Percentiles rank a stretch among this genome's conserved stretches.
phyloP scores from a whole-genome alignment of 2,329 filamentous ascomycete genomes.

The Phialemoniopsis sp. region DNA sequence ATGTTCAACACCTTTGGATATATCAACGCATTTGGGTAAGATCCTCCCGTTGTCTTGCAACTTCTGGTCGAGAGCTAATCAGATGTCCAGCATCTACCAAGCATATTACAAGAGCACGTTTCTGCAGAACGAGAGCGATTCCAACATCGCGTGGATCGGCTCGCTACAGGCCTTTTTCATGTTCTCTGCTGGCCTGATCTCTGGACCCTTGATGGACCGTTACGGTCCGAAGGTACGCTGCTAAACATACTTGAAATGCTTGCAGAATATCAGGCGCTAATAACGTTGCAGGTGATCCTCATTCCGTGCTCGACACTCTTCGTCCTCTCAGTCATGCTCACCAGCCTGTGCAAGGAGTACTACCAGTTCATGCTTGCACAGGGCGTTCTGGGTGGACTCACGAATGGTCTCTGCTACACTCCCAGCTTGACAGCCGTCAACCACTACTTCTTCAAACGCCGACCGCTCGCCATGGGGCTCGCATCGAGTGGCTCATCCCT shows the following conservation, averaged over 20 bases:
- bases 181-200: conserved; percentile 18
- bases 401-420: conserved; percentile 25
- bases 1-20: not conserved
- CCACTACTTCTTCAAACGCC: conserved; percentile 32
- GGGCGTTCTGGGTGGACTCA: conserved; percentile 27
- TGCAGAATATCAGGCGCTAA: too few species aligned
- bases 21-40: too few species aligned
- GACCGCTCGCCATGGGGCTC: conserved; percentile 30
- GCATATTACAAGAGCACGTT: conserved; percentile 23
- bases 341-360: conserved; percentile 28
- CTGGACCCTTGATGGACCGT: conserved; percentile 30
- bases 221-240: conserved; percentile 21
- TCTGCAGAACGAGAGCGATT: conserved; percentile 16
- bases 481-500: conserved; percentile 30
- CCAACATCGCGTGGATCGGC: conserved; percentile 30
- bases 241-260: too few species aligned
- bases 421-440: conserved; percentile 29
- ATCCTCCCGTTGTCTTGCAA: not conserved
- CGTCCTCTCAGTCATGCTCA: conserved; percentile 23
- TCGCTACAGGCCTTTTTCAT: conserved; percentile 22
- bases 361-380: conserved; percentile 36
- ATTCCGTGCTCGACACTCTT: conserved; percentile 8
- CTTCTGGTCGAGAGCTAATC: conserved; percentile 28
- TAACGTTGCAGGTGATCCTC: conserved; percentile 2
- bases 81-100: conserved; percentile 22